phyloP scores from a whole-genome alignment of 768 basidiomycete genomes.

The Podaxis mareebaensis region DNA sequence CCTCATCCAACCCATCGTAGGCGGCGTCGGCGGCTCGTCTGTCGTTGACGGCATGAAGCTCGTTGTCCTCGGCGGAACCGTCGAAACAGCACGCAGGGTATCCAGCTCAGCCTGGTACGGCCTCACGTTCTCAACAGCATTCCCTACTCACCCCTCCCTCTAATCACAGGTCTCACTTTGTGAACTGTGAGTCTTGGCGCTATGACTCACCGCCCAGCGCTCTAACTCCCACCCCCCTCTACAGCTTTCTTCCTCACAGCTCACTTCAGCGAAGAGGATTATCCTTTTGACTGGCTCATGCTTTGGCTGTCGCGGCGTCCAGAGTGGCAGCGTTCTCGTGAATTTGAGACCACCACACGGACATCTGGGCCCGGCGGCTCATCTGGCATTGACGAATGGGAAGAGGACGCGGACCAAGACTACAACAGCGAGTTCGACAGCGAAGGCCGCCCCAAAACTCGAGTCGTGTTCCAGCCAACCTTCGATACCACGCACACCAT shows the following conservation, averaged over 20 bases:
- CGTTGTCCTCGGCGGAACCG: constrained; percentile 85
- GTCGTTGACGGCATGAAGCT: constrained; percentile 90
- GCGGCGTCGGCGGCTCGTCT: constrained; percentile 71
- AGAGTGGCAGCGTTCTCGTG: constrained; percentile 87
- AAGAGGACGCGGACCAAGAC: constrained; percentile 29
- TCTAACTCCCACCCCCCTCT: constrained; percentile 24
- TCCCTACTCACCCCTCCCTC: constrained; percentile 5
- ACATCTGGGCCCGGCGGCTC: constrained; percentile 62
- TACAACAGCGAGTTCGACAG: constrained; percentile 42
- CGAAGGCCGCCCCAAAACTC: constrained; percentile 61
- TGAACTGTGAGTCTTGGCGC: constrained; percentile 65
- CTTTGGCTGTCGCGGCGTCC: constrained; percentile 82
- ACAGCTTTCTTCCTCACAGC: constrained; percentile 86
- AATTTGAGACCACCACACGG: constrained; percentile 87
- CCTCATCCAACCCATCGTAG: constrained; percentile 78
- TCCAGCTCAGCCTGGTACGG: constrained; percentile 81
- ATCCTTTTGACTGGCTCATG: constrained; percentile 91
- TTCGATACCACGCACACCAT: constrained; percentile 89
- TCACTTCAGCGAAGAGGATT: constrained; percentile 88
- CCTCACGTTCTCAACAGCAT: constrained; percentile 15
- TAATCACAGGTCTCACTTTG: constrained; percentile 70
- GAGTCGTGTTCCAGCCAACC: constrained; percentile 87
- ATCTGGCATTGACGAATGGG: constrained; percentile 43
- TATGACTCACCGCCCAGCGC: constrained; percentile 5
- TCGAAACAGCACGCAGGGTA: constrained; percentile 81